Evolutionary conservation across 148 eudicot species (phyloP).

Genomic region (Amaranthus palmeri): DNA sequence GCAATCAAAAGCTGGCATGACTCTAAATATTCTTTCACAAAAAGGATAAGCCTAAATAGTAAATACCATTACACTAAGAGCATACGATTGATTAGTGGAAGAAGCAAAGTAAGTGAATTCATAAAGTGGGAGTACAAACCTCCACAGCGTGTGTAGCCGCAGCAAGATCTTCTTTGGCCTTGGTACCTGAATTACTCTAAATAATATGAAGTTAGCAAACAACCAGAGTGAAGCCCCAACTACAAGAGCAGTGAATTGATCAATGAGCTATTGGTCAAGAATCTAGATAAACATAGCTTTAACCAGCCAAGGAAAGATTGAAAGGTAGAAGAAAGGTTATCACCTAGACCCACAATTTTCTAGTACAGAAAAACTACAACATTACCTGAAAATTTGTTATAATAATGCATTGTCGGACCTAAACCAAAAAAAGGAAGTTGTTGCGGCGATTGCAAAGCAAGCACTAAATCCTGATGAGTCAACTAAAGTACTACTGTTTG

Average conservation of each 20-base stretch:
- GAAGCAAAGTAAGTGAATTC: not conserved
- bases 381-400: not conserved
- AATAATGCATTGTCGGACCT: not conserved
- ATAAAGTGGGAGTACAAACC: constrained; percentile 39
- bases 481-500: not conserved
- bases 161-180: constrained; percentile 98
- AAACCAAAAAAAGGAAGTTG: not conserved
- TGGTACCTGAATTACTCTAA: constrained; percentile 98
- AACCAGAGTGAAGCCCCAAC: not conserved
- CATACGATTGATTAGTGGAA: not conserved
- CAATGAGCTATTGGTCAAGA: not conserved
- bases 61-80: not conserved
- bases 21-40: not conserved
- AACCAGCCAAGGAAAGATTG: not conserved
- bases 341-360: not conserved
- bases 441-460: not conserved
- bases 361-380: not conserved
- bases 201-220: constrained; percentile 33
- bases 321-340: not conserved
- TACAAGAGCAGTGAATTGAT: not conserved
- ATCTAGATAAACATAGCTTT: not conserved
- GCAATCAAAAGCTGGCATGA: not conserved
- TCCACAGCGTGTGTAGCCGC: constrained; percentile 95
- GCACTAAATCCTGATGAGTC: not conserved
- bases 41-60: not conserved